Base-by-base conservation (phyloP, 768 basidiomycete species). In the Vishniacozyma victoriae region DNA sequence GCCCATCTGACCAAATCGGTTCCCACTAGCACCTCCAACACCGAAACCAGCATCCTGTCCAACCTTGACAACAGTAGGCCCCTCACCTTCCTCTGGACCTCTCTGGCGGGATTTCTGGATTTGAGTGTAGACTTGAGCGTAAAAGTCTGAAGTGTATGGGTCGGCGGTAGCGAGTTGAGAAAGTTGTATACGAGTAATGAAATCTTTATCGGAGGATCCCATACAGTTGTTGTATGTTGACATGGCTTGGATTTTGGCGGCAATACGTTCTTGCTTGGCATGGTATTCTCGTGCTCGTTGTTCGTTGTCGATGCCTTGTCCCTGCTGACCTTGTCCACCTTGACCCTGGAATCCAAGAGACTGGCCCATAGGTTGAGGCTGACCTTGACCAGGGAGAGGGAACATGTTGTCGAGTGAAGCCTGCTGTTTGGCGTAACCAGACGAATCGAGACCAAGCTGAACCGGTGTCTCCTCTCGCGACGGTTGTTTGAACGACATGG, bases 171-270 rank as follows among this genome's bases (percentile, higher is more conserved):
- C 91, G 35, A 97, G 85, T 66, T 97, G 95, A 1, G 93, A 96
- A 26, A 99, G 88, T 72, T 99, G 95, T 55, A 99, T 97, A 20
- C 95, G 83, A 27, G 95, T 97, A 74, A 99, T 97, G 69, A 97
- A 99, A 67, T 97, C 95, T 75, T 97, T 97, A 77, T 99, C 95
- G 11, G 69, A 70, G 33, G 67, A 56, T 15, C 63, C 70, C 72
- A 73, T 73, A 42, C 69, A 56, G 42, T 73, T 68, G 55, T 73
- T 73, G 54, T 71, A 67, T 43, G 57, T 59, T 1, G 63, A 44
- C 72, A 72, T 67, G 2, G 58, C 41, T 23, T 62, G 57, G 45
- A 72, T 72, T 55, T 72, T 69, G 31, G 29, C 52, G 5, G 48
- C 48, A 48, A 67, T 64, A n/a, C 59, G 55, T 29, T 59, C 45